Base-by-base conservation (phyloP, 2,329 filamentous ascomycete species). In the Tolypocladium ophioglossoides region DNA sequence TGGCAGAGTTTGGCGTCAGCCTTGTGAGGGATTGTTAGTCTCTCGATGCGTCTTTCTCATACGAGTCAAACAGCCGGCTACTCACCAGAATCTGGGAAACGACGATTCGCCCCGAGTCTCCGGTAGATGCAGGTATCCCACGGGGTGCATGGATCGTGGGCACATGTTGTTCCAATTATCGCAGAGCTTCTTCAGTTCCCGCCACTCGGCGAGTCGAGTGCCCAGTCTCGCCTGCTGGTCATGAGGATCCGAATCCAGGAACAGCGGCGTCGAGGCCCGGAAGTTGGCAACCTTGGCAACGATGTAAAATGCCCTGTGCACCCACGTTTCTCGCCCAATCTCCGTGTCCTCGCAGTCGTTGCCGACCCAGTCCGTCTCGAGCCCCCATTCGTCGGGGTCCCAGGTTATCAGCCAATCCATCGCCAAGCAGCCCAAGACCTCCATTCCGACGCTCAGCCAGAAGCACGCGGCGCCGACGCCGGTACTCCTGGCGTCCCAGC, bases 381-480 rank as follows among this genome's bases (percentile, higher is more conserved):
- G 76, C 1, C 87, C 88, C 91, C 92, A 96, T 12, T 89, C 83
- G 61, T 96, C 89, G 0, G 91, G 91, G 53, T 95, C 84, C 89
- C 91, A 96, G 1, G 89, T 85, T 14, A 90, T 83, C 59, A 85
- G 81, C 87, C 89, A 95, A 66, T 92, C 91, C 70, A 90, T 90
- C 59, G 89, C 86, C 18, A 96, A 75, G 67, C 91, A 96, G 58
- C 84, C 89, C 32, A 96, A 75, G n/a, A 96, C 76, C 67, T 97
- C 92, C 78, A 96, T 87, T 18, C 86, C 87, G 18, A 95, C 84
- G 62, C 95, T 96, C 39, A 96, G 76, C 91, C 92, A 96, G 71
- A 96, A 96, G 68, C 91, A 96, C 1, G 91, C 90, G 0, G 85
- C 82, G 1, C 90, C 91, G 22, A 96, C 82, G 0, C 91, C 91